A percentile compares a stretch with the other conserved stretches of the same genome.
Conservation (phyloP, 306 rosid genomes). For the Sicyos baderoa region DNA sequence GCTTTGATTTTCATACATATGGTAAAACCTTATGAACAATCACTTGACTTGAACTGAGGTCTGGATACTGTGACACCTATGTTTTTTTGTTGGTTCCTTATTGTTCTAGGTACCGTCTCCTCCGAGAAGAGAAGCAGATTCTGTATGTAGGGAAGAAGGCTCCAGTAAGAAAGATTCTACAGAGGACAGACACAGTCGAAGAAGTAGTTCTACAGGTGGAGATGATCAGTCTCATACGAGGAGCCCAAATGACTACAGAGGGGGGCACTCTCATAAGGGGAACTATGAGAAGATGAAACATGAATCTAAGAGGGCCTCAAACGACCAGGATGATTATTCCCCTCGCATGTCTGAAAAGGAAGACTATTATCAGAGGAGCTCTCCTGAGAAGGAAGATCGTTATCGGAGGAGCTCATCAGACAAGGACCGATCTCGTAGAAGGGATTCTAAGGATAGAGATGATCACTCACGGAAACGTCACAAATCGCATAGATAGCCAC, state of each 20-base stretch:
- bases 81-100: not conserved
- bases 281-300: conserved; percentile 4
- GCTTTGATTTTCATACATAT: no score
- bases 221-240: conserved; percentile 29
- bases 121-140: conserved; percentile 50
- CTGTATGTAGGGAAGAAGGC: conserved; percentile 33
- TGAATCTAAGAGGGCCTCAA: not conserved
- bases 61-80: not conserved
- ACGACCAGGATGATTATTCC: conserved; percentile 21
- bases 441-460: conserved; percentile 34
- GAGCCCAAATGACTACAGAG: conserved; percentile 28
- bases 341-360: conserved; percentile 23
- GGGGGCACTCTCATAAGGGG: conserved; percentile 17
- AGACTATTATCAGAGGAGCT: conserved; percentile 21
- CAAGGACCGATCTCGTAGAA: conserved; percentile 28
- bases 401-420: conserved; percentile 22
- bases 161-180: conserved; percentile 27
- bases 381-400: conserved; percentile 23
- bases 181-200: conserved; percentile 27
- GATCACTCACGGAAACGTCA: conserved; percentile 33
- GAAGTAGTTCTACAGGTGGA: conserved; percentile 31
- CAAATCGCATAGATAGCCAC: conserved; percentile 32
- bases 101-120: conserved; percentile 66
- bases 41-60: not conserved
- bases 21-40: no score